phyloP scores from a whole-genome alignment of 768 basidiomycete genomes.

The Wakefieldia striispora region DNA sequence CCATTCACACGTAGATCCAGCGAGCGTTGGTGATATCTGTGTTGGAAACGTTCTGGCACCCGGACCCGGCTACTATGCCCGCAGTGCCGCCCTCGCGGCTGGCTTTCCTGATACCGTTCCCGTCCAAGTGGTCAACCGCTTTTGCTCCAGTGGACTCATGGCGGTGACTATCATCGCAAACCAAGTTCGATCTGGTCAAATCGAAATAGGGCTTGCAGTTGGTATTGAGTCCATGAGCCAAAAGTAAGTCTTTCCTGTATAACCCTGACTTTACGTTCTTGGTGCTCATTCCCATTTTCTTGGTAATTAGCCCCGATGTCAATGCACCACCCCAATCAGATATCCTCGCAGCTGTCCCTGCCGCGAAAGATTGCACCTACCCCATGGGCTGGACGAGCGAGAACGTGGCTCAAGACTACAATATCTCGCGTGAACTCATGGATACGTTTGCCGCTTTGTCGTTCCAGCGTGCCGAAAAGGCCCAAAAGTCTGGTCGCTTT shows the following conservation, averaged over 20 bases:
- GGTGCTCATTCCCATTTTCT: neutral
- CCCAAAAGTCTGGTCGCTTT: slow-evolving; percentile 67
- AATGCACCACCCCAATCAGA: slow-evolving; percentile 63
- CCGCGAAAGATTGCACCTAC: slow-evolving; percentile 58
- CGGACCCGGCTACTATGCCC: slow-evolving; percentile 65
- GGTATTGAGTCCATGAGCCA: slow-evolving; percentile 88
- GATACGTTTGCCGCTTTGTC: slow-evolving; percentile 73
- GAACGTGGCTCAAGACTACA: slow-evolving; percentile 76
- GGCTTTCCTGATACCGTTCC: slow-evolving; percentile 80
- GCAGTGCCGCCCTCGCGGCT: slow-evolving; percentile 73
- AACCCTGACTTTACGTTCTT: neutral
- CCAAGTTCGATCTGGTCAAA: slow-evolving; percentile 73
- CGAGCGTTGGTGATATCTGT: slow-evolving; percentile 70
- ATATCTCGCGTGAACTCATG: slow-evolving; percentile 71
- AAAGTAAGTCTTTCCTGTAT: slow-evolving; percentile 43
- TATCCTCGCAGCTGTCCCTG: slow-evolving; percentile 50
- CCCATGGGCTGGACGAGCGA: slow-evolving; percentile 93
- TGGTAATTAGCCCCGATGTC: slow-evolving; percentile 51
- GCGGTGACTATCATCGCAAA: slow-evolving; percentile 75
- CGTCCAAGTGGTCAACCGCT: slow-evolving; percentile 71
- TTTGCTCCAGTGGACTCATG: slow-evolving; percentile 87
- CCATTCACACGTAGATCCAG: slow-evolving; percentile 59
- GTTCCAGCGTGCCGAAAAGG: slow-evolving; percentile 75
- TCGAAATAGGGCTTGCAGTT: slow-evolving; percentile 74
- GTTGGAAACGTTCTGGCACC: slow-evolving; percentile 75